Percentiles rank a stretch among this genome's conserved stretches.
phyloP scores from a whole-genome alignment of 192 early-diverging fungal genomes.

The Podila clonocystis region DNA sequence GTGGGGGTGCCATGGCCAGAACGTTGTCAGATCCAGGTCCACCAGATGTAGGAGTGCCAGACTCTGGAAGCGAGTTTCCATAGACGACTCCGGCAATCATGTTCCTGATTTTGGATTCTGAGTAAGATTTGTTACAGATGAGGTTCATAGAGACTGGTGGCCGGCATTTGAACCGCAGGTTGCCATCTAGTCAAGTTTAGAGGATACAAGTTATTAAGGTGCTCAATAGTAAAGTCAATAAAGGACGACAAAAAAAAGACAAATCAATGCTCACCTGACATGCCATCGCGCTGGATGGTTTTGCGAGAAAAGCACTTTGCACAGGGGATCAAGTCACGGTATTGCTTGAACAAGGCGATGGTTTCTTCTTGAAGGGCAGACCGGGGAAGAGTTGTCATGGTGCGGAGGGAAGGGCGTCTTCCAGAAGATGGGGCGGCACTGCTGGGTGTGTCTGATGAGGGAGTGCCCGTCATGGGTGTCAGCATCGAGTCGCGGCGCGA shows the following conservation, averaged over 20 bases:
- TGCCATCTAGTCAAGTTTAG: slow-evolving; percentile 19
- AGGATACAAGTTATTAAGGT: background rate
- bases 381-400: slow-evolving; percentile 24
- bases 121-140: slow-evolving; percentile 39
- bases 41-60: slow-evolving; percentile 16
- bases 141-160: slow-evolving; percentile 40
- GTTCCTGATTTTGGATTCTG: slow-evolving; percentile 41
- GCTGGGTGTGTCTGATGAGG: slow-evolving; percentile 11
- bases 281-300: slow-evolving; percentile 44
- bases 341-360: slow-evolving; percentile 38
- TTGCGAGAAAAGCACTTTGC: slow-evolving; percentile 41
- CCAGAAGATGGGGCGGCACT: slow-evolving; percentile 20
- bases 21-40: slow-evolving; percentile 19
- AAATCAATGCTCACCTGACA: slow-evolving; percentile 21
- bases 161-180: slow-evolving; percentile 40
- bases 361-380: slow-evolving; percentile 38
- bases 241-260: background rate
- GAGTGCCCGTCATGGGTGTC: slow-evolving; percentile 12
- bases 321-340: slow-evolving; percentile 27
- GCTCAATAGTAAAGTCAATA: background rate
- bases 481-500: background rate
- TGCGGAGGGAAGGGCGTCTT: slow-evolving; percentile 21
- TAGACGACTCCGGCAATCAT: slow-evolving; percentile 43
- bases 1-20: slow-evolving; percentile 28
- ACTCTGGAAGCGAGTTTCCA: slow-evolving; percentile 22